phyloP scores from a whole-genome alignment of 164 flowering plant genomes.

The Umbilicus rupestris region DNA sequence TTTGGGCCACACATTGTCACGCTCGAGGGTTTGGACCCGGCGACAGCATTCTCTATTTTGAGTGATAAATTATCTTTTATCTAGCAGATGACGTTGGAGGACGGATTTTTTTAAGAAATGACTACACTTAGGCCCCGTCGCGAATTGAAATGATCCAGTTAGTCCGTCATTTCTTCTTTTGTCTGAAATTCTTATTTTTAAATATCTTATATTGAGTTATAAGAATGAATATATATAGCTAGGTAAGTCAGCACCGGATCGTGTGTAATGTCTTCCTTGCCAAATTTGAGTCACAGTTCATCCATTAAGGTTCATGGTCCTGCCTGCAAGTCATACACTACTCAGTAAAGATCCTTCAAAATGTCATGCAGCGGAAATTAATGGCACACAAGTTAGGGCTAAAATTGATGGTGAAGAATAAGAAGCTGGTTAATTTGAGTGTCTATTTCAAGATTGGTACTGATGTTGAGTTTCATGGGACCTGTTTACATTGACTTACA shows the following conservation, averaged over 20 bases:
- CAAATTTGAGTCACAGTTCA: not conserved
- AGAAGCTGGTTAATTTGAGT: not conserved
- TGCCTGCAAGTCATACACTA: constrained; percentile 1
- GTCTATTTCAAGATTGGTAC: not conserved
- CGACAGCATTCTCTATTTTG: no score
- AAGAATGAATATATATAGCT: not conserved
- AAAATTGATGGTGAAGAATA: not conserved
- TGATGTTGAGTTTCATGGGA: constrained; percentile 1
- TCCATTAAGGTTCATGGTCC: constrained; percentile 6
- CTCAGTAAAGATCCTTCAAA: not conserved
- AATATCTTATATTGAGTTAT: no score
- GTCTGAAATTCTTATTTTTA: no score
- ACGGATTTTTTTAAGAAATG: no score
- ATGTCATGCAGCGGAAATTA: not conserved
- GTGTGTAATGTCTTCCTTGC: not conserved
- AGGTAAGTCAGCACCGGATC: not conserved
- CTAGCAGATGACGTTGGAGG: no score
- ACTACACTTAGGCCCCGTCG: no score
- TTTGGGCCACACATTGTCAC: not conserved
- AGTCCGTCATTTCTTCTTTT: no score
- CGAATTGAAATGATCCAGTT: no score
- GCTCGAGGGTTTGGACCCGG: no score
- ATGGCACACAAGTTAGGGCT: not conserved
- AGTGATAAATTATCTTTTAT: no score
- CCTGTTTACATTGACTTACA: constrained; percentile 6